These are phyloP conservation scores for Chamaecrista fasciculata DNA, from an alignment of 306 rosid species.

Conservation along the genomic window DNA sequence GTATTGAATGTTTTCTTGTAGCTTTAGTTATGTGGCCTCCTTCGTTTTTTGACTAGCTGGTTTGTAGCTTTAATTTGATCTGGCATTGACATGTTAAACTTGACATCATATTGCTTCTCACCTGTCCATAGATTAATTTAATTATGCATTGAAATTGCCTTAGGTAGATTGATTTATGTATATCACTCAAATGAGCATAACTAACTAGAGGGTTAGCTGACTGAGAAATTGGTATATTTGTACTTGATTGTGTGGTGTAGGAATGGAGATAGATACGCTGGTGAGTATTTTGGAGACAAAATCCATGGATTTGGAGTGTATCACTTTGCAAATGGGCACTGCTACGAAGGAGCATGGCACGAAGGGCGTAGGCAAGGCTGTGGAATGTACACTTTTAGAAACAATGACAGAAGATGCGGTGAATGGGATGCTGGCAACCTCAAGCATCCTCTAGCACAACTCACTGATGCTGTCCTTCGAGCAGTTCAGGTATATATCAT, in stretches of 20 bases:
- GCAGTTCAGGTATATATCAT: constrained; percentile 71
- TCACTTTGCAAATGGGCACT: constrained; percentile 90
- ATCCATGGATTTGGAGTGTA: constrained; percentile 98
- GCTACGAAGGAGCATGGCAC: constrained; percentile 97
- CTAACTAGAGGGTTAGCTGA: background rate
- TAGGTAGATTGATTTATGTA: constrained; percentile 14
- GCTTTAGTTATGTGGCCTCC: background rate
- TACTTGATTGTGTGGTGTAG: constrained; percentile 42
- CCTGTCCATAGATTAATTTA: background rate
- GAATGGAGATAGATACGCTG: constrained; percentile 97
- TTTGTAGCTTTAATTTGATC: background rate
- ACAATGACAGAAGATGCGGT: constrained; percentile 69
- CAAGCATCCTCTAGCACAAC: constrained; percentile 61
- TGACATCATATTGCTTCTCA: background rate
- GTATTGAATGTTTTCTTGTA: background rate
- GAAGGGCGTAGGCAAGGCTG: constrained; percentile 90
- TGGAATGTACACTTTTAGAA: constrained; percentile 74
- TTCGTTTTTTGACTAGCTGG: background rate
- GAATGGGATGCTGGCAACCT: constrained; percentile 93
- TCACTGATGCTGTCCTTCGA: constrained; percentile 52
- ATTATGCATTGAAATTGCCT: constrained; percentile 3
- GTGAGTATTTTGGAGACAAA: constrained; percentile 97
- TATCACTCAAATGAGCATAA: background rate
- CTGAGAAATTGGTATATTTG: background rate
- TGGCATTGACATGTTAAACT: background rate